phyloP scores from a whole-genome alignment of 1,284 basidiomycete genomes.

The Naganishia liquefaciens region DNA sequence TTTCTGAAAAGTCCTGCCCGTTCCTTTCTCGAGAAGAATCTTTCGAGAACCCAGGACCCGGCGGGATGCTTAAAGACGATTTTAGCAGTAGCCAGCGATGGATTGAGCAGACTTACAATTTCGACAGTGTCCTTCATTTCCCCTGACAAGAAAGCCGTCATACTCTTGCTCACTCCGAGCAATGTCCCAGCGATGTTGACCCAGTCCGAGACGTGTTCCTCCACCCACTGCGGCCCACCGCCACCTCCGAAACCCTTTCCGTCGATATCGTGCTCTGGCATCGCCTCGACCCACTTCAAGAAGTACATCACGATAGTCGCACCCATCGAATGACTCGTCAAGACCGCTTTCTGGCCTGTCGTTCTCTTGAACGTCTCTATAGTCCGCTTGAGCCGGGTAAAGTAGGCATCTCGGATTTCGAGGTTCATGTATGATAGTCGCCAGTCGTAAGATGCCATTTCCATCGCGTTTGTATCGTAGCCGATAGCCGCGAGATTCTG shows the following conservation, averaged over 20 bases:
- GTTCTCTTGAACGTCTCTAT: constrained; percentile 79
- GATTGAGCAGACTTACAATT: constrained; percentile 41
- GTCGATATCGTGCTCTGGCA: constrained; percentile 48
- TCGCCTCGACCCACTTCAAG: constrained; percentile 93
- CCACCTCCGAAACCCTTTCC: constrained; percentile 64
- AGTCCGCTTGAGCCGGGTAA: constrained; percentile 77
- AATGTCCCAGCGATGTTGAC: constrained; percentile 86
- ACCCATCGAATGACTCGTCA: constrained; percentile 86
- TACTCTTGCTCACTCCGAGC: constrained; percentile 77
- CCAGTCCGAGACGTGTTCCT: constrained; percentile 80
- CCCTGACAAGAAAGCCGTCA: constrained; percentile 90
- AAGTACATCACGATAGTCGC: constrained; percentile 60
- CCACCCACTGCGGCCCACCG: constrained; percentile 88
- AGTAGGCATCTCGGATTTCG: constrained; percentile 90
- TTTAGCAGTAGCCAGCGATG: not conserved
- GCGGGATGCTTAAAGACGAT: constrained; percentile 53
- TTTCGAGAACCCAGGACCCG: constrained; percentile 60
- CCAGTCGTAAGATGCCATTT: constrained; percentile 88
- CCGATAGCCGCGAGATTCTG: constrained; percentile 86
- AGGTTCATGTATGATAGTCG: constrained; percentile 63
- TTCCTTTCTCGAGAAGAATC: constrained; percentile 84
- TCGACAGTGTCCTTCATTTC: constrained; percentile 97
- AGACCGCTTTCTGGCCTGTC: constrained; percentile 77
- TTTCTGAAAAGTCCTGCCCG: constrained; percentile 86
- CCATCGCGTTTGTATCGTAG: constrained; percentile 87